phyloP scores from a whole-genome alignment of 495 filamentous ascomycete species.

The Tuber indicum region DNA sequence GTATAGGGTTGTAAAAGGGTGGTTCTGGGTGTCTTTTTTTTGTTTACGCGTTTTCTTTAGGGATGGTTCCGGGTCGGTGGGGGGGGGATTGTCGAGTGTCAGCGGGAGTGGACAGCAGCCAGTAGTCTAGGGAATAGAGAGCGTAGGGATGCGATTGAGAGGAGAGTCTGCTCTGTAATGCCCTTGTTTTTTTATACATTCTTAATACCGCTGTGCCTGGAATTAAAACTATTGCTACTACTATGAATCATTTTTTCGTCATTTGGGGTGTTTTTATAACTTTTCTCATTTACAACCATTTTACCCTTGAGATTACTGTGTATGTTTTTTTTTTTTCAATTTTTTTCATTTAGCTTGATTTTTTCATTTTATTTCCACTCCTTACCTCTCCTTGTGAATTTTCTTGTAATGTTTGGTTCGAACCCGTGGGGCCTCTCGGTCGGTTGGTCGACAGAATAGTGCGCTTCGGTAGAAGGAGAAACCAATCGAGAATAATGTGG shows the following conservation, averaged over 20 bases:
- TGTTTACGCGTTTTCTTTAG: neutral
- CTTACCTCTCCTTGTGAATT: neutral
- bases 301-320: neutral
- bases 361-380: neutral
- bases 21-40: neutral
- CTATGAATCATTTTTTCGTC: neutral
- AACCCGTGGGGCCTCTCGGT: neutral
- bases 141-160: neutral
- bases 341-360: neutral
- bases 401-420: neutral
- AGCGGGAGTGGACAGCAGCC: neutral
- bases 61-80: neutral
- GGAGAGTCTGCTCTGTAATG: neutral
- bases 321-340: neutral
- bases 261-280: neutral
- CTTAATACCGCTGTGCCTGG: neutral
- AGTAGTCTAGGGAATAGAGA: neutral
- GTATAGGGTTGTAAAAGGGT: slow-evolving; percentile 1
- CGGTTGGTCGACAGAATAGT: neutral
- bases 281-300: neutral
- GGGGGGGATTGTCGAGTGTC: neutral
- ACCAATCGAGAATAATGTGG: neutral
- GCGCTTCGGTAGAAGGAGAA: neutral
- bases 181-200: neutral
- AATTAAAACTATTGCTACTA: neutral